Base-by-base conservation (phyloP, 768 basidiomycete genomes). In the Rubroboletus satanas region DNA sequence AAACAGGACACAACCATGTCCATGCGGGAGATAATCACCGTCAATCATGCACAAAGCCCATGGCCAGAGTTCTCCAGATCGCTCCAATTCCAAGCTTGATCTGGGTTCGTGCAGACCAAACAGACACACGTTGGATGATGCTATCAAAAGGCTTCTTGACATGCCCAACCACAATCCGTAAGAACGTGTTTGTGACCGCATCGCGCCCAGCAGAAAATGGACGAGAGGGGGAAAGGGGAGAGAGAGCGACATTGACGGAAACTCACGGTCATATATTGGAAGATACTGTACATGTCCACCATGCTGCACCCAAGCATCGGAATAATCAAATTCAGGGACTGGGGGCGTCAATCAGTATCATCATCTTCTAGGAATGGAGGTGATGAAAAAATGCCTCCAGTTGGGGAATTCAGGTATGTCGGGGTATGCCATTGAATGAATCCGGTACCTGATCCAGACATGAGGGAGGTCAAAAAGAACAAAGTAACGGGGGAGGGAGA, bases 21-120 rank as follows among this genome's bases (percentile, higher is more conserved):
- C 63, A 49, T 57, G 60, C 63, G 28, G 53, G 28, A 56, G 52
- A 63, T 65, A 65, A 65, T 65, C 61, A 66, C 63, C 63, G 63
- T 63, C 44, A 57, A 59, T 51, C 60, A 62, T 54, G 35, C 55
- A 43, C 51, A 46, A 42, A 29, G 39, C 38, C 23, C 45, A 54
- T 12, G 45, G 38, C 21, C 38, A 36, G 37, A 11, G 21, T 38
- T 50, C 41, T 26, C 32, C 15, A 49, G 49, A 63, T 64, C 51
- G 32, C 33, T 23, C 37, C 29, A 52, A 31, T 33, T 31, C 45
- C 45, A 12, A 35, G 23, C 32, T 11, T 54, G 52, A 52, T 59
- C 52, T 57, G 52, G 51, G 49, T 54, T 57, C 45, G 33, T 21
- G 26, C 23, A 28, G 23, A 11, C 32, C 32, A 58, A 62, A 41